Conservation (phyloP, 129 eudicot genomes). For the Oenanthe sinensis region DNA sequence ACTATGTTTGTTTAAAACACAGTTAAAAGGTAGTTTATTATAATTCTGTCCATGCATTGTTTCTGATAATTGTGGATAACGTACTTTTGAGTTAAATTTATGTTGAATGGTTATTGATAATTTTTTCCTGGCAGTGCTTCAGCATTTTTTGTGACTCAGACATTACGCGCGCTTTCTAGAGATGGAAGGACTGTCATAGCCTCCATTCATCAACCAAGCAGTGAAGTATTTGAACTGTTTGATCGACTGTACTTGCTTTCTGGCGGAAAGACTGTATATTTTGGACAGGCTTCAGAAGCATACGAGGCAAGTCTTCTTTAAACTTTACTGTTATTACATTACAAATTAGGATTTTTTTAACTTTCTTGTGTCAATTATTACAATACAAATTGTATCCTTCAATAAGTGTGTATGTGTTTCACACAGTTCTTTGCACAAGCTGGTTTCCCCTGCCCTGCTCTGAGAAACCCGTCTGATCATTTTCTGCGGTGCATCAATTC, state of each 20-base stretch:
- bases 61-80: not conserved
- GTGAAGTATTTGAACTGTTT: slow-evolving; percentile 94
- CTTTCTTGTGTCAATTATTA: not conserved
- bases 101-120: not conserved
- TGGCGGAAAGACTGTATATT: slow-evolving; percentile 90
- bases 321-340: not conserved
- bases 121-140: slow-evolving; percentile 58
- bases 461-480: slow-evolving; percentile 90
- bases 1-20: not conserved
- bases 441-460: slow-evolving; percentile 95
- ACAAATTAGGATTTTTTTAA: too few species aligned
- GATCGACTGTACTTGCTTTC: slow-evolving; percentile 85
- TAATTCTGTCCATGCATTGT: not conserved
- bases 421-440: slow-evolving; percentile 90
- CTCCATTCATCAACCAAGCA: slow-evolving; percentile 98
- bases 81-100: not conserved
- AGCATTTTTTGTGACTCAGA: slow-evolving; percentile 89
- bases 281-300: slow-evolving; percentile 88
- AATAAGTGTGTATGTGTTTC: slow-evolving; percentile 12
- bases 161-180: slow-evolving; percentile 73
- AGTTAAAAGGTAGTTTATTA: not conserved
- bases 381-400: not conserved
- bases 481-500: slow-evolving; percentile 89
- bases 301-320: slow-evolving; percentile 55
- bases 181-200: slow-evolving; percentile 97